phyloP scores from a whole-genome alignment of 2,329 filamentous ascomycete species.

The Colletotrichum horii region DNA sequence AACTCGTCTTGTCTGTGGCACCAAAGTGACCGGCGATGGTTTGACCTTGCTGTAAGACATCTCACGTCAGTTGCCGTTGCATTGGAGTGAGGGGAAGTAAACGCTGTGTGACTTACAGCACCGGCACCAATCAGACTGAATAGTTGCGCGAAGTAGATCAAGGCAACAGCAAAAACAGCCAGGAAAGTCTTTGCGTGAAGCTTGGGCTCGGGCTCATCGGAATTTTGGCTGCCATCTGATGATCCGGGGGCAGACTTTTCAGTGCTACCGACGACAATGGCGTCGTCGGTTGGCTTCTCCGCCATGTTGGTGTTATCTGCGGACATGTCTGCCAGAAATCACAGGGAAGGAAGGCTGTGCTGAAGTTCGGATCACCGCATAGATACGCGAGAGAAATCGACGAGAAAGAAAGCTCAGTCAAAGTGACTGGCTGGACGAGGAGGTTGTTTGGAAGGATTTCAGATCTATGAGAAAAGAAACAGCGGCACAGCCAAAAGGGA shows the following conservation, averaged over 20 bases:
- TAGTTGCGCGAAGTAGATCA: slow-evolving; percentile 41
- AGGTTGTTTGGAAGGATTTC: background rate
- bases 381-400: background rate
- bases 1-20: slow-evolving; percentile 28
- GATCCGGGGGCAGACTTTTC: background rate
- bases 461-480: background rate
- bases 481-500: background rate
- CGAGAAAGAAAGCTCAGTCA: background rate
- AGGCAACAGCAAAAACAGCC: slow-evolving; percentile 34
- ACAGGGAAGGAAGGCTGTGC: background rate
- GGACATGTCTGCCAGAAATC: background rate
- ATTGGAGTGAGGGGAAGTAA: too few species aligned
- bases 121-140: slow-evolving; percentile 38
- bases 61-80: background rate
- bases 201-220: slow-evolving; percentile 22
- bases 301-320: background rate
- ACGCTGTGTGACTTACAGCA: slow-evolving; percentile 28
- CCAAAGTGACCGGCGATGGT: slow-evolving; percentile 33
- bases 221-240: background rate
- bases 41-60: slow-evolving; percentile 34
- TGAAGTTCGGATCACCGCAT: background rate
- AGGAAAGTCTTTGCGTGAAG: slow-evolving; percentile 38
- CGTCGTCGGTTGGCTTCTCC: background rate
- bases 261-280: background rate
- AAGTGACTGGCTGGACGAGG: background rate